A percentile compares a stretch with the other conserved stretches of the same genome.
Evolutionary conservation across 2,329 filamentous ascomycete genomes (phyloP).

Genomic region (Blastomyces percursus): DNA sequence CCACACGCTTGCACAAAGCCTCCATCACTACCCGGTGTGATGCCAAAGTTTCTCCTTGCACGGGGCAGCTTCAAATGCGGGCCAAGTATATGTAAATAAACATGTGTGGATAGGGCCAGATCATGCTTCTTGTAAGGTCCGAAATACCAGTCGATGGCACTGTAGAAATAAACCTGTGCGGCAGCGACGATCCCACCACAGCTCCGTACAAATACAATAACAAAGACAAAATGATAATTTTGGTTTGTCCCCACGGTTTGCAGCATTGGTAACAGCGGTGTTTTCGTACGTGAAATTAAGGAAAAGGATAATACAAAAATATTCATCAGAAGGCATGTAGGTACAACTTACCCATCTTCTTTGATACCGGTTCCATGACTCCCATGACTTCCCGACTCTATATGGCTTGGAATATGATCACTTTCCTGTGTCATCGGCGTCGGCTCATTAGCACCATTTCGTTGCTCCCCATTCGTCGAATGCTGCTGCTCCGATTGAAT

Average conservation of each 20-base stretch:
- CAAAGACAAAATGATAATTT: not conserved
- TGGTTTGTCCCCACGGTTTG: not conserved
- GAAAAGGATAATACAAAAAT: not conserved
- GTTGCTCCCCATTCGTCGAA: slow-evolving; percentile 2
- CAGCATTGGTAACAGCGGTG: not conserved
- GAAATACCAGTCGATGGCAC: not conserved
- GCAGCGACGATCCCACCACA: not conserved
- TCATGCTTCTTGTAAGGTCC: not conserved
- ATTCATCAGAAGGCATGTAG: slow-evolving; percentile 1
- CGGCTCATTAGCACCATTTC: slow-evolving; percentile 21
- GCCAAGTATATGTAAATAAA: not conserved
- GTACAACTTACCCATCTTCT: slow-evolving; percentile 74
- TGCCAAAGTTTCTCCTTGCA: not conserved
- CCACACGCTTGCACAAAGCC: not conserved
- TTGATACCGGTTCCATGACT: slow-evolving; percentile 48
- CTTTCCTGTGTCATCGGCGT: slow-evolving; percentile 19
- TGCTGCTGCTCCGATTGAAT: slow-evolving; percentile 17
- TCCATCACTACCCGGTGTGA: not conserved
- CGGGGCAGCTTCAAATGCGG: not conserved
- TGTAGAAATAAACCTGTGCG: not conserved
- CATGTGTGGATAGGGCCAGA: not conserved
- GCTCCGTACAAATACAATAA: not conserved
- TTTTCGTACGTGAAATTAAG: not conserved
- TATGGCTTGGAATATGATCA: slow-evolving; percentile 15
- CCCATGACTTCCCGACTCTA: slow-evolving; percentile 25